Percentiles rank a stretch among this genome's conserved stretches.
Conservation (phyloP, 2,329 filamentous ascomycete genomes). For the Bimuria novae-zelandiae region DNA sequence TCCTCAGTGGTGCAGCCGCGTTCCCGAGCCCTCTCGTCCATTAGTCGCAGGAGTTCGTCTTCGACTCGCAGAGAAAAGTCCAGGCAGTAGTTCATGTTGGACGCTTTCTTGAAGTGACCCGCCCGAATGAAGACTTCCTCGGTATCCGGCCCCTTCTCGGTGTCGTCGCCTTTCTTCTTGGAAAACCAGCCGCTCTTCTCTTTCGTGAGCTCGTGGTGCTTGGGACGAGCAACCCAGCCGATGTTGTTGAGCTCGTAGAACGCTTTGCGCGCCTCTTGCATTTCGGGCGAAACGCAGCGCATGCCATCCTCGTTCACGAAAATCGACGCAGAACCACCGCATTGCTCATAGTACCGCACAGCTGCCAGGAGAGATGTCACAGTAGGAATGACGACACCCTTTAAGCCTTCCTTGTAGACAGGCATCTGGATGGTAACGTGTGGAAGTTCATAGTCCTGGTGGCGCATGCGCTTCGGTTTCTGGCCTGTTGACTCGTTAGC, state of each 20-base stretch:
- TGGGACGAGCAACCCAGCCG: slow-evolving; percentile 52
- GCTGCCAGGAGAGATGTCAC: slow-evolving; percentile 74
- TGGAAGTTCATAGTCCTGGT: slow-evolving; percentile 55
- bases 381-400: slow-evolving; percentile 74
- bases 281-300: slow-evolving; percentile 58
- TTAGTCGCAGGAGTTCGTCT: slow-evolving; percentile 56
- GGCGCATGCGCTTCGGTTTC: slow-evolving; percentile 22
- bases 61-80: slow-evolving; percentile 66
- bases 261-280: slow-evolving; percentile 50
- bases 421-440: slow-evolving; percentile 78
- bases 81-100: slow-evolving; percentile 74
- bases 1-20: slow-evolving; percentile 26
- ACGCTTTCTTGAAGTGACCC: slow-evolving; percentile 53
- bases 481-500: slow-evolving; percentile 13
- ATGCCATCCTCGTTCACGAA: slow-evolving; percentile 68
- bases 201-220: slow-evolving; percentile 49
- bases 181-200: slow-evolving; percentile 35
- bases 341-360: slow-evolving; percentile 53
- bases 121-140: slow-evolving; percentile 49
- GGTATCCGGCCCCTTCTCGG: slow-evolving; percentile 41
- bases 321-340: slow-evolving; percentile 66
- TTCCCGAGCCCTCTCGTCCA: slow-evolving; percentile 19
- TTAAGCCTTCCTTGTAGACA: slow-evolving; percentile 82
- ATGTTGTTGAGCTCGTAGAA: slow-evolving; percentile 56
- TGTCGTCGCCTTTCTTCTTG: slow-evolving; percentile 14